Percentiles rank a stretch among this genome's conserved stretches.
phyloP scores from a whole-genome alignment of 2,329 filamentous ascomycete species.

The Cryphonectria radicalis region DNA sequence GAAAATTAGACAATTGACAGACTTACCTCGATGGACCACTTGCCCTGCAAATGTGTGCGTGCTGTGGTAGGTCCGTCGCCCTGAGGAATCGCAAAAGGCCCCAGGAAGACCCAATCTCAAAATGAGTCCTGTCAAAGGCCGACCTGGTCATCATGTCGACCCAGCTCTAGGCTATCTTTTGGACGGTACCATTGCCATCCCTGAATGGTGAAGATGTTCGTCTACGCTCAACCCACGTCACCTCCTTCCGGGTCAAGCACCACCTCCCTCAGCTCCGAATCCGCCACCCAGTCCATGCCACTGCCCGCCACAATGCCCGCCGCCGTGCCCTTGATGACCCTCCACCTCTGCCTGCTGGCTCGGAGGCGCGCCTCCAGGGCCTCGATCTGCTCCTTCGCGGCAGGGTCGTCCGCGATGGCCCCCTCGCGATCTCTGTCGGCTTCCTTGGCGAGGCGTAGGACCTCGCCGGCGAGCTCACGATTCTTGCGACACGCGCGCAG shows the following conservation, averaged over 20 bases:
- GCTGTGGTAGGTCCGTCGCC: background rate
- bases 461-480: slow-evolving; percentile 61
- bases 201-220: background rate
- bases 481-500: slow-evolving; percentile 63
- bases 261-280: slow-evolving; percentile 68
- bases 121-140: background rate
- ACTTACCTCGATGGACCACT: background rate
- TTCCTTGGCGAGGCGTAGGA: slow-evolving; percentile 66
- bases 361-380: slow-evolving; percentile 63
- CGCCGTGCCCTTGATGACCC: slow-evolving; percentile 77
- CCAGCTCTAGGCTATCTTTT: background rate
- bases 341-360: slow-evolving; percentile 68
- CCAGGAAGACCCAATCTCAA: background rate
- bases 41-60: background rate
- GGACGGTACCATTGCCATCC: background rate
- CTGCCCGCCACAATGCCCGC: slow-evolving; percentile 80
- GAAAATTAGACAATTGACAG: background rate
- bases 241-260: slow-evolving; percentile 70
- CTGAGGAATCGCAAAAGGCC: background rate
- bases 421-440: slow-evolving; percentile 57
- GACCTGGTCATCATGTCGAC: background rate
- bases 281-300: slow-evolving; percentile 78
- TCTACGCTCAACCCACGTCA: background rate
- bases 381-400: slow-evolving; percentile 59
- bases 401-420: slow-evolving; percentile 54